Evolutionary conservation across 805 yeast genomes (phyloP), one percentile per base, ranked within the genome.

Genomic region (Metschnikowia santaceciliae): DNA sequence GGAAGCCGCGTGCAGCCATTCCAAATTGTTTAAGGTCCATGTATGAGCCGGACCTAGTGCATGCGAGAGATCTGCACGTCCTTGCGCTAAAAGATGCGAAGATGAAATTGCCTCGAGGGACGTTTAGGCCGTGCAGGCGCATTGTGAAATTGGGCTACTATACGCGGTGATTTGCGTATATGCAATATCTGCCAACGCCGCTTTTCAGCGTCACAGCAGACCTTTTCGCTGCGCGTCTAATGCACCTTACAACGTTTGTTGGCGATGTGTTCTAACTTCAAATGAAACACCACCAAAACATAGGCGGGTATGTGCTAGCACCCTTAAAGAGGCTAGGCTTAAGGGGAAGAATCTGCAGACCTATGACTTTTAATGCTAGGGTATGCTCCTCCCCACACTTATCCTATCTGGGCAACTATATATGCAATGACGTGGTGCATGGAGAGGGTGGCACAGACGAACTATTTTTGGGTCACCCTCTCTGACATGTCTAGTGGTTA

Each of bases 51-150:
- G 40, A 15, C 40, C 32, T 44, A 22, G 40, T 26, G 14, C 30
- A 44, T 44, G 47, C 39, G 33, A 42, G 33, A 42, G 40, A 35
- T 35, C 33, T 44, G 47, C 41, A 44, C 19, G 47, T 23, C 17
- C 47, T 35, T 44, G 41, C 47, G 47, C 47, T 44, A 44, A 44
- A 35, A 44, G 47, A 44, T 44, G 32, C 47, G 47, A n/a, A 36
- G 40, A 44, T 34, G 46, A 40, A 40, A 14, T 42, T 17, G 32
- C 47, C 26, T 44, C 39, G 41, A 33, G 40, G 23, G 34, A 44
- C 47, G 47, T 44, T 44, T 44, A 44, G 35, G 47, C 47, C 41
- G 40, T 44, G 47, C 47, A 44, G 47, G 47, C 47, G 17, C 23
- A 23, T 6, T 35, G 39, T 10, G 22, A 19, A n/a, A 32, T 11